A percentile compares a stretch with the other conserved stretches of the same genome.
These are phyloP conservation scores for Tremella mesenterica DNA, from an alignment of 768 basidiomycete genomes.

Conservation along the genomic window DNA sequence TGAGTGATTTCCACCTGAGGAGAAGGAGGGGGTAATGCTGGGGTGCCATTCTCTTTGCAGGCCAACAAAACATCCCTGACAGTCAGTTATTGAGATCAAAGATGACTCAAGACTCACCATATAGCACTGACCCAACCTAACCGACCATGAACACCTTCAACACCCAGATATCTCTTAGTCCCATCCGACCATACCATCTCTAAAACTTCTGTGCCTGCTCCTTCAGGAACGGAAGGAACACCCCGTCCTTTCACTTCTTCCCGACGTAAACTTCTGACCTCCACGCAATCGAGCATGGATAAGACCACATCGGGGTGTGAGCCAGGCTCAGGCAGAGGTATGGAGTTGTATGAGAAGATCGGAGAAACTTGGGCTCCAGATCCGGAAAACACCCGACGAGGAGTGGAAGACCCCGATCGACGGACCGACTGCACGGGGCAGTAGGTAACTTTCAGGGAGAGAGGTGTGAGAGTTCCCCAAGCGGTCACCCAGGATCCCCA, in stretches of 20 bases:
- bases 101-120: conserved; percentile 22
- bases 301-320: conserved; percentile 26
- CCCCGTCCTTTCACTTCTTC: conserved; percentile 36
- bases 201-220: conserved; percentile 34
- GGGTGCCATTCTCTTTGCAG: conserved; percentile 24
- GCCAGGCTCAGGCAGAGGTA: conserved; percentile 18
- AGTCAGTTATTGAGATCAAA: neutral
- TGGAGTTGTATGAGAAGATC: conserved; percentile 18
- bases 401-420: conserved; percentile 23
- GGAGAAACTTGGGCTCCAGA: conserved; percentile 5
- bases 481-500: conserved; percentile 39
- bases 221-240: conserved; percentile 30
- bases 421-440: conserved; percentile 24
- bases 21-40: conserved; percentile 30
- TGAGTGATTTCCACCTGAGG: too few relatives aligned
- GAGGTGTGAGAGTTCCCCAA: conserved; percentile 19
- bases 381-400: conserved; percentile 26
- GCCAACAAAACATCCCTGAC: conserved; percentile 36
- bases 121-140: conserved; percentile 41
- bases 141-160: conserved; percentile 33
- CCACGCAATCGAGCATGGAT: conserved; percentile 36
- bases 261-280: conserved; percentile 34
- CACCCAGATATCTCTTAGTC: conserved; percentile 31
- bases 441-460: conserved; percentile 24
- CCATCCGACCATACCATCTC: conserved; percentile 40